Evolutionary conservation across 2,329 filamentous ascomycete species (phyloP), one percentile per base, ranked within the genome.

Genomic region (Hypocreales sp.): DNA sequence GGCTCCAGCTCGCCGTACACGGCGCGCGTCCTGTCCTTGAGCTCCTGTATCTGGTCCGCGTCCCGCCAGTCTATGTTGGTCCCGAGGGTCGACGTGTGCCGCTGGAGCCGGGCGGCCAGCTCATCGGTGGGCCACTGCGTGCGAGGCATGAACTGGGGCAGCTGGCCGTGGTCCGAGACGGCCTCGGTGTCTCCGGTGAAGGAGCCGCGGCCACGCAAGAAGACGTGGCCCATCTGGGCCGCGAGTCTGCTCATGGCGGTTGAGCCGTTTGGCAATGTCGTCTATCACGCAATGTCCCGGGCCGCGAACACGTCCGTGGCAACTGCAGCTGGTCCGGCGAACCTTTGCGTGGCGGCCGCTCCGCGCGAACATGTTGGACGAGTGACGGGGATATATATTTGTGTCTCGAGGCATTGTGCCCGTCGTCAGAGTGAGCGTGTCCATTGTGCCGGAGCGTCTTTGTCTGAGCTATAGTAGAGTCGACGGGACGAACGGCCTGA

Each of bases 131-230:
- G 35, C 38, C 36, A 39, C 2, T 25, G 5, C 3, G 16, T 28
- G 15, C 38, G 28, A 4, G 38, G 38, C 8, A 37, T 24, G 19
- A 39, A 39, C 27, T 40, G 36, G 2, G 36, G 38, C 10, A 34
- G 31, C 22, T 40, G 37, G 4, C 24, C 25, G 13, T 36, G 34
- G 15, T 31, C 28, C 6, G 20, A 20, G 15, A 34, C 7, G 7
- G 10, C 11, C 26, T 37, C 32, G 14, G 22, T 17, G 5, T n/a
- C 20, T 7, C 21, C 15, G 2, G 11, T 20, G 22, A 31, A 26
- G 5, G 22, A 15, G 7, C 18, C 22, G 8, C 15, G 12, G 11
- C 19, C 21, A 16, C 15, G 23, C 6, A 24, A 20, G n/a, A 22
- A 15, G 13, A 30, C 26, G 9, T 16, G 20, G 8, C 28, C 29